phyloP scores from a whole-genome alignment of 1,284 basidiomycete species.

The Moesziomyces globuligerus region DNA sequence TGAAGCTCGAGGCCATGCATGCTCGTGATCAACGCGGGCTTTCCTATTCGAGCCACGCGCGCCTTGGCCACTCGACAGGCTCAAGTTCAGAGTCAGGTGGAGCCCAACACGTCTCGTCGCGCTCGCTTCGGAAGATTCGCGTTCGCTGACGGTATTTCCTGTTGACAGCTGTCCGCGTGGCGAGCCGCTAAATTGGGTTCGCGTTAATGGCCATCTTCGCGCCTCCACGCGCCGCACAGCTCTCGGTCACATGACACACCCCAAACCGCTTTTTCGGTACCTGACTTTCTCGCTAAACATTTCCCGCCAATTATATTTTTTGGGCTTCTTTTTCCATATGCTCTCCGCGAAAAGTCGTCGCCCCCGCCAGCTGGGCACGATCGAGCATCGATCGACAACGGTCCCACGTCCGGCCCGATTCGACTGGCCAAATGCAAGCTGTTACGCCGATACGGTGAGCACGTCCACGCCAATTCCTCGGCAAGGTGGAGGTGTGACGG shows the following conservation, averaged over 20 bases:
- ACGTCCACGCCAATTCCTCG: too few relatives aligned
- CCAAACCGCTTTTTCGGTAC: not conserved
- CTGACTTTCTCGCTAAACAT: slow-evolving; percentile 9
- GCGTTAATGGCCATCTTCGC: slow-evolving; percentile 25
- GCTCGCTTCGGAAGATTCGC: slow-evolving; percentile 21
- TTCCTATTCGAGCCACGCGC: too few relatives aligned
- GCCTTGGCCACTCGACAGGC: too few relatives aligned
- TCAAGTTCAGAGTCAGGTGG: slow-evolving; percentile 20
- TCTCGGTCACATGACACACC: slow-evolving; percentile 29
- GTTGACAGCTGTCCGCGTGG: slow-evolving; percentile 45
- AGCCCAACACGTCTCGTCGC: slow-evolving; percentile 33
- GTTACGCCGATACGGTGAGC: too few relatives aligned
- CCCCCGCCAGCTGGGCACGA: not conserved
- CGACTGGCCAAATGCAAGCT: too few relatives aligned
- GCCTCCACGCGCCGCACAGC: slow-evolving; percentile 28
- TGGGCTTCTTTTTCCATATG: not conserved
- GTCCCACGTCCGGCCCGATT: too few relatives aligned
- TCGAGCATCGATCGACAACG: not conserved
- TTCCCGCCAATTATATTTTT: not conserved
- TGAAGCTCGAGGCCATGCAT: too few relatives aligned
- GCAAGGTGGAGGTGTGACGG: too few relatives aligned
- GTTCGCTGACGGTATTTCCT: slow-evolving; percentile 34
- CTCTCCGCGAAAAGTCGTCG: not conserved
- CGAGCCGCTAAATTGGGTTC: slow-evolving; percentile 32
- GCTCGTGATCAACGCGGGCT: too few relatives aligned